Conservation (phyloP, 31 red algal genomes). For the Porphyra umbilicalis region DNA sequence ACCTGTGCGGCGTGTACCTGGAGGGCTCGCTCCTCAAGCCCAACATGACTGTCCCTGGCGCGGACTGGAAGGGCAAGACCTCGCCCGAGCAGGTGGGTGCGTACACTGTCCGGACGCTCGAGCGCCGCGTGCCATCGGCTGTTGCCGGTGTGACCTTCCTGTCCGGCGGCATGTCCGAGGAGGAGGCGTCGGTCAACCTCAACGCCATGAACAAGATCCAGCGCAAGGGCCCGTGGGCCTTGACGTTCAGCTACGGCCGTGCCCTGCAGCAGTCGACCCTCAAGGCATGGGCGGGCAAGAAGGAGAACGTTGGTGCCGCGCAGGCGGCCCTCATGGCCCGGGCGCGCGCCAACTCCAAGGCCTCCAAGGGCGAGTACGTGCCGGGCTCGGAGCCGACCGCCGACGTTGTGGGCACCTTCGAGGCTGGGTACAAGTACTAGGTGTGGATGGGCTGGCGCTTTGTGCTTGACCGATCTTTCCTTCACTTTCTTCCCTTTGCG, state of each 20-base stretch:
- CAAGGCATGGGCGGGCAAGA: slow-evolving; percentile 93
- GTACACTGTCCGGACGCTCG: slow-evolving; percentile 80
- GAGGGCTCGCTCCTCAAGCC: slow-evolving; percentile 99
- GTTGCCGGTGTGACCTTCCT: slow-evolving; percentile 97
- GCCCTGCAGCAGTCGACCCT: slow-evolving; percentile 98
- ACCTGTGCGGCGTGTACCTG: slow-evolving; percentile 78
- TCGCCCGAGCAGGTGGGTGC: slow-evolving; percentile 69
- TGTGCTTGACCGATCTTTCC: neutral
- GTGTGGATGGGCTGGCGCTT: neutral
- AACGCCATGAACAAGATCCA: slow-evolving; percentile 84
- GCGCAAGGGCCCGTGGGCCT: slow-evolving; percentile 91
- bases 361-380: slow-evolving; percentile 84
- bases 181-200: slow-evolving; percentile 93
- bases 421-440: slow-evolving; percentile 98
- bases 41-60: slow-evolving; percentile 91
- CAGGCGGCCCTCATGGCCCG: slow-evolving; percentile 87
- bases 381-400: slow-evolving; percentile 91
- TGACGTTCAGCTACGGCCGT: slow-evolving; percentile 95
- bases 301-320: slow-evolving; percentile 75
- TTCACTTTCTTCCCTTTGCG: neutral
- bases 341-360: slow-evolving; percentile 92
- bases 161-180: slow-evolving; percentile 97
- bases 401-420: slow-evolving; percentile 87
- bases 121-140: slow-evolving; percentile 80
- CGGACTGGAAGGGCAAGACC: slow-evolving; percentile 61